A percentile compares a stretch with the other conserved stretches of the same genome.
Evolutionary conservation across 768 basidiomycete species (phyloP).

Genomic region (Inosperma sp.): DNA sequence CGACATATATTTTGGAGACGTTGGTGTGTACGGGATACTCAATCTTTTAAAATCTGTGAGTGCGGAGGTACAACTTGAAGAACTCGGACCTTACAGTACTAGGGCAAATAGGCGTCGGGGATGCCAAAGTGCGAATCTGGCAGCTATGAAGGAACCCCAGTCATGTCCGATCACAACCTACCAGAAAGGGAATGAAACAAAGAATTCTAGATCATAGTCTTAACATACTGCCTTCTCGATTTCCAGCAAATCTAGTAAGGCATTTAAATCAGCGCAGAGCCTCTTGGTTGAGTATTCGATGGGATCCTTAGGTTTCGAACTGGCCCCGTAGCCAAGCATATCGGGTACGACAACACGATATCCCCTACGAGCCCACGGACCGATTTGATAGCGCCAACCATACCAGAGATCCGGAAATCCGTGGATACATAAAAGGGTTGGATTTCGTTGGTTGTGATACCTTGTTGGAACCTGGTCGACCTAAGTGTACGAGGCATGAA

Average conservation of each 20-base stretch:
- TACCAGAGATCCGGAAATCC: conserved; percentile 77
- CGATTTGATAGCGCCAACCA: conserved; percentile 73
- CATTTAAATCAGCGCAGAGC: conserved; percentile 58
- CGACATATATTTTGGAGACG: conserved; percentile 43
- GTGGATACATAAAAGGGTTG: conserved; percentile 68
- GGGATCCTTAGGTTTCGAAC: conserved; percentile 54
- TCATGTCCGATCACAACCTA: conserved; percentile 75
- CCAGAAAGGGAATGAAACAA: neutral
- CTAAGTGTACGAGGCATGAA: conserved; percentile 18
- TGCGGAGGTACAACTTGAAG: neutral
- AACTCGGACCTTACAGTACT: conserved; percentile 44
- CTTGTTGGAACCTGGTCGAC: conserved; percentile 54
- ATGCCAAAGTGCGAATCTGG: conserved; percentile 69
- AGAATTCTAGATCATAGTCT: neutral
- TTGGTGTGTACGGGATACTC: conserved; percentile 65
- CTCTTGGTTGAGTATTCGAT: conserved; percentile 56
- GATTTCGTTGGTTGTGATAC: conserved; percentile 36
- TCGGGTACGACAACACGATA: conserved; percentile 60
- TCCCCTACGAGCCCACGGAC: conserved; percentile 58
- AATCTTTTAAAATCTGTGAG: conserved; percentile 37
- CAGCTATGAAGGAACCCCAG: conserved; percentile 66
- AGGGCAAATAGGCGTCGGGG: conserved; percentile 58
- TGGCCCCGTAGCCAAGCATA: conserved; percentile 63
- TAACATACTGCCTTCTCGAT: conserved; percentile 49
- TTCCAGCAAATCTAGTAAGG: conserved; percentile 54